A percentile compares a stretch with the other conserved stretches of the same genome.
phyloP scores from a whole-genome alignment of 2,329 filamentous ascomycete genomes.

The Penicillium sp. region DNA sequence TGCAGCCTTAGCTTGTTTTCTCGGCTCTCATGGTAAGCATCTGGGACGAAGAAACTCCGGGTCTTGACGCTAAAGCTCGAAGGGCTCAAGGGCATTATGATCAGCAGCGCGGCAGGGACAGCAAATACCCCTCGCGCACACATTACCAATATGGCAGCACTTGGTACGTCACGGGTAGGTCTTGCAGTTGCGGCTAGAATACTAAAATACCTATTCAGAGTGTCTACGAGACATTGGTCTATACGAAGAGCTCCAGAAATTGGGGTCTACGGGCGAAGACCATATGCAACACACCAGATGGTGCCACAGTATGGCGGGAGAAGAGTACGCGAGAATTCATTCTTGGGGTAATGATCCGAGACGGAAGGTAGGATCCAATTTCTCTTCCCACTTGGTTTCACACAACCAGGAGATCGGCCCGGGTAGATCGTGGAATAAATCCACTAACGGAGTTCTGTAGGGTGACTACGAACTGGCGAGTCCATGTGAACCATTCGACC shows the following conservation, averaged over 20 bases:
- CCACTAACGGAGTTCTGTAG: slow-evolving; percentile 18
- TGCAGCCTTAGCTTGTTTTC: neutral
- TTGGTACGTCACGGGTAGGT: slow-evolving; percentile 25
- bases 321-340: slow-evolving; percentile 50
- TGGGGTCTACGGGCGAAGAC: slow-evolving; percentile 33
- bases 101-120: slow-evolving; percentile 49
- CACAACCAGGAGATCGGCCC: neutral
- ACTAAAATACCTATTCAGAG: slow-evolving; percentile 32
- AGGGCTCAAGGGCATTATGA: slow-evolving; percentile 46
- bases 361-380: slow-evolving; percentile 33
- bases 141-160: slow-evolving; percentile 58
- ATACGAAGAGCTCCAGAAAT: slow-evolving; percentile 38
- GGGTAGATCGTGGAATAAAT: neutral
- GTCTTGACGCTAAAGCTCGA: neutral
- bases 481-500: slow-evolving; percentile 43
- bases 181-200: neutral
- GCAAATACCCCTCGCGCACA: slow-evolving; percentile 59
- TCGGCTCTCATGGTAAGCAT: neutral
- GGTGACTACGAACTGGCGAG: slow-evolving; percentile 44
- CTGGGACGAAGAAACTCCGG: no score
- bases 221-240: slow-evolving; percentile 54
- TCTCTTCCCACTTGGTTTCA: neutral
- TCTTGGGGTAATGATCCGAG: slow-evolving; percentile 52
- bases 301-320: slow-evolving; percentile 52
- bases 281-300: slow-evolving; percentile 53